Evolutionary conservation across 2,329 filamentous ascomycete species (phyloP), one percentile per base, ranked within the genome.

Genomic region (Paradendryphiella salina): DNA sequence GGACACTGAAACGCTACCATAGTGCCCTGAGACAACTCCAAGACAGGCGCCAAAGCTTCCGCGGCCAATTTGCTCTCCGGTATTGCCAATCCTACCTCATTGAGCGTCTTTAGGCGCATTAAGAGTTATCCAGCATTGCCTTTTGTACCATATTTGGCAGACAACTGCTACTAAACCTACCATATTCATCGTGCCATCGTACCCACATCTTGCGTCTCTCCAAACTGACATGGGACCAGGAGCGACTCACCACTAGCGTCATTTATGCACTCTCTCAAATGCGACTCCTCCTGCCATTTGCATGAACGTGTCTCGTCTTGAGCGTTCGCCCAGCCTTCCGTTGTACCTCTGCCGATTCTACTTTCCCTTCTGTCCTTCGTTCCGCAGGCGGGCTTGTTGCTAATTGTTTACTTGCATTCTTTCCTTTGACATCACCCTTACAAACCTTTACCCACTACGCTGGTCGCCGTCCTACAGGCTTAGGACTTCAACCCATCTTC

Each of bases 221-320:
- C 70, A 73, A 71, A 73, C 69, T 52, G 54, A 71, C 63, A 64
- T 67, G 67, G 69, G 56, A 62, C 64, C 64, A 67, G 52, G 58
- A 60, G 57, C 63, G 60, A 67, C 66, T 61, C 62, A 66, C 54
- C 63, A 52, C 56, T 71, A 71, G 70, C 65, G 62, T 69, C 46
- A 23, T 72, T 71, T 59, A 73, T 73, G 70, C 70, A 53, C 56
- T 56, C 55, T 61, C 57, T 73, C 69, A 72, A 64, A 71, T 69
- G 63, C 65, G 31, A 62, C 59, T 56, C 64, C 58, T 60, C 56
- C 43, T 60, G 63, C 64, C 57, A 50, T 40, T 61, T 53, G 63
- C 68, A 64, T 66, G 60, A 63, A 64, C 67, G 58, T 68, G 66
- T 67, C 63, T 70, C 63, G 63, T 61, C 57, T 61, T 61, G 64